Evolutionary conservation across 495 filamentous ascomycete genomes (phyloP).

Genomic region (Pyronema domesticum): DNA sequence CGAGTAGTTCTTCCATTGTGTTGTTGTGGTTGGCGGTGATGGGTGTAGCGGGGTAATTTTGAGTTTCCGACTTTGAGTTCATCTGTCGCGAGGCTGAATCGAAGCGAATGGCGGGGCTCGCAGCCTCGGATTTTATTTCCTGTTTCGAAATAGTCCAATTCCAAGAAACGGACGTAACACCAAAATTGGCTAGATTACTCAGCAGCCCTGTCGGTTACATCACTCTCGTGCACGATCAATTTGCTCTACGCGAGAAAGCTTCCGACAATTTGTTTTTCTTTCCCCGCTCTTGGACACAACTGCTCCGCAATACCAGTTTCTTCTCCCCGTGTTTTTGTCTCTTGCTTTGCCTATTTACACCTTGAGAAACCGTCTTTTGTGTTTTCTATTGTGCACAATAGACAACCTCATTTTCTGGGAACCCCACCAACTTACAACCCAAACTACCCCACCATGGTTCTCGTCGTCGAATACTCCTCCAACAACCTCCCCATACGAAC

Average conservation of each 20-base stretch:
- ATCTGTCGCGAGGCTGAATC: background rate
- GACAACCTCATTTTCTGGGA: background rate
- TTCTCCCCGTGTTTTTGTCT: too few species aligned
- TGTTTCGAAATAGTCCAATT: background rate
- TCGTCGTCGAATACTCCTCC: background rate
- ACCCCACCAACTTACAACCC: background rate
- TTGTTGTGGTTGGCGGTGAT: background rate
- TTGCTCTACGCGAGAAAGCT: too few species aligned
- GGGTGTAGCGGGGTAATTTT: background rate
- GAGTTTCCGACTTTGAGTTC: background rate
- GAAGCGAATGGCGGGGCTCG: background rate
- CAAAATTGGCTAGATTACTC: too few species aligned
- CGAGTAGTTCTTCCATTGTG: conserved; percentile 51
- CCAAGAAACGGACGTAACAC: too few species aligned
- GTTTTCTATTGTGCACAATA: background rate
- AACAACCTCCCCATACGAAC: background rate
- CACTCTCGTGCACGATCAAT: too few species aligned
- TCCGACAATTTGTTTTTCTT: too few species aligned
- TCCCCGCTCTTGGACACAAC: too few species aligned
- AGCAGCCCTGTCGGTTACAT: too few species aligned
- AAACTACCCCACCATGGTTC: background rate
- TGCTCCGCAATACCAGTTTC: too few species aligned
- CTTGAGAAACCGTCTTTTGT: too few species aligned
- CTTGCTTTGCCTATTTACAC: too few species aligned
- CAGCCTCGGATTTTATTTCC: background rate